Evolutionary conservation across 805 yeast genomes (phyloP), one percentile per base, ranked within the genome.

Genomic region (Dipodascopsis uninucleata): DNA sequence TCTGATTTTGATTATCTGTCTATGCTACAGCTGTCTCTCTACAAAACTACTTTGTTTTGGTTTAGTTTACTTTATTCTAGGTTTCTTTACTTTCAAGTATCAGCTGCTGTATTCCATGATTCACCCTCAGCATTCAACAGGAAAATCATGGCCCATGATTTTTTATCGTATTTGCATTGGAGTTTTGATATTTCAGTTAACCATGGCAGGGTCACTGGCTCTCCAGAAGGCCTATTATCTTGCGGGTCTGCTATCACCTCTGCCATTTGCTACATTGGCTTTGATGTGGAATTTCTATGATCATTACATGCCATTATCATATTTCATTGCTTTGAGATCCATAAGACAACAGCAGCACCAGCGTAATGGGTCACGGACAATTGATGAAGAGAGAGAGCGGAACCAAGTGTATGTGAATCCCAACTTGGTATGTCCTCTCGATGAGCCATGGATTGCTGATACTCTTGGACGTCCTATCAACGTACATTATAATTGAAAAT

Each of bases 111-210:
- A 86, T 62, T 48, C 96, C 0, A 82, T 93, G 69, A 88, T 87
- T 25, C 97, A 93, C 63, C 89, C 95, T 7, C 96, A 94, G 29
- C 97, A 93, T 66, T 88, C 96, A 0, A 93, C 96, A 0, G 98
- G 97, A 1, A 85, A 84, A 61, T 94, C 90, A 1, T 90, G 97
- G 97, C 95, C 96, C 0, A 70, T 88, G 38, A 81, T 90, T 2
- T 83, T 85, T 59, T 73, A 95, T 57, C 73, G 98, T 55, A 78
- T 89, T 1, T 78, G 85, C 43, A 61, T 87, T 46, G 97, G 97
- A 0, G 66, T 90, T 21, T 65, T 85, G 26, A 70, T 90, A 12
- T 88, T 90, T 63, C 98, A 93, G 61, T 66, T 90, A 47, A 87
- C 96, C 9, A 88, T 89, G 85, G 87, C 90, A 0, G 97, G 97